Evolutionary conservation across 106 monocot species (phyloP), one percentile per base, ranked within the genome.

Genomic region (Allium sativum): DNA sequence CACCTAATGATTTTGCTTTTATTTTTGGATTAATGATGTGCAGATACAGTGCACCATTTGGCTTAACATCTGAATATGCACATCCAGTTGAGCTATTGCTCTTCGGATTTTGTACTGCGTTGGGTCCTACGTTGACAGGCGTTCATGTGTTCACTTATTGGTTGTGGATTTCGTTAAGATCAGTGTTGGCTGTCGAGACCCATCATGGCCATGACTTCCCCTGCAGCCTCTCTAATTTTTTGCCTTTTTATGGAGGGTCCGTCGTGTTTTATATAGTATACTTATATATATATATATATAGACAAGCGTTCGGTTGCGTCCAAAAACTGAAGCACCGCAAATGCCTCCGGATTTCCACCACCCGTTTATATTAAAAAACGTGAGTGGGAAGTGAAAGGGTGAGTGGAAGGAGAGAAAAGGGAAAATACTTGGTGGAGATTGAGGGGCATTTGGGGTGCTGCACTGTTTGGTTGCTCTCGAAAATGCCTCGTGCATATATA

Each of bases 191-290:
- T 48, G 84, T 93, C 44, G 93, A 93, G 59, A 81, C 82, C 66
- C 93, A 93, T 72, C 70, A 88, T 61, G 88, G 93, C 31, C 86
- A 92, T 44, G 75, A 92, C 50, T 92, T 92, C 64, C 91, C 91
- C 17, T 92, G 86, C 86, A 92, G 91, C 76, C 86, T 69, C 19
- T 92, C 91, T 59, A 92, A 92, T 54, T 87, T 92, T 58, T 71
- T 92, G 58, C 93, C 93, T 64, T 56, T 93, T 9, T 88, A 93
- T 66, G 87, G 92, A 73, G 87, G 84, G 92, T 87, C 31, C 5
- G 31, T 31, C 31, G 31, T 68, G 87, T 81, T 40, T 10, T 7
- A 44, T 16, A 52, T 13, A 6, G 2, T 52, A 1, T 9, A 52
- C 12, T 18, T 6, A n/a, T 9, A 16, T n/a, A 79, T 45, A 70